Evolutionary conservation across 164 flowering plant genomes (phyloP), one percentile per base, ranked within the genome.

Genomic region (Vitis rotundifolia): DNA sequence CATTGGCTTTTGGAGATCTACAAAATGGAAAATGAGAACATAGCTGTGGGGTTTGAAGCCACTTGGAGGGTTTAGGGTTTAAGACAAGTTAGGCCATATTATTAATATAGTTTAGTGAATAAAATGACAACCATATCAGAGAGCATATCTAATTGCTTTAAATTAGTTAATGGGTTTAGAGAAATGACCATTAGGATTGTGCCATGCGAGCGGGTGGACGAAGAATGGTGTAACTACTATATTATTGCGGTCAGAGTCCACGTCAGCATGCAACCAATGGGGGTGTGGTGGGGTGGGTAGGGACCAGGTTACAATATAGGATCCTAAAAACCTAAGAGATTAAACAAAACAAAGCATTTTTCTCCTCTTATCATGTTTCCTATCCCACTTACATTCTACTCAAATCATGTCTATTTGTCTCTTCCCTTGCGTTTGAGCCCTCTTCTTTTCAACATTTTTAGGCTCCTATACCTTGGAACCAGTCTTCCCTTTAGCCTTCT

Each of bases 301-400:
- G 26, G 26, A 22, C 26, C 2, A 22, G 26, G 26, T 2, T 22
- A 22, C 26, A 22, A 22, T 22, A 22, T 22, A 22, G 26, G 26
- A 8, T 71, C 54, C 52, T 70, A n/a, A 56, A 50, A 71, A 63
- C 68, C 69, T 73, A 55, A 59, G 48, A 66, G 74, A 72, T 51
- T 66, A 75, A 57, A 61, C 63, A 61, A 64, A 51, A 59, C 1
- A 70, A 63, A 74, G 56, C 68, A 37, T 37, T 37, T 37, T 37
- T 37, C 44, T 37, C 44, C 59, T 71, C 67, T 81, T 77, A 79
- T 84, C 82, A 49, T 84, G 85, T 81, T 71, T 76, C 84, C 82
- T 19, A 19, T 66, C 61, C 68, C 61, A 52, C 29, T 65, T 79
- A 71, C 78, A 83, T 77, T 75, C 78, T 71, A 75, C 70, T 76